A percentile compares a stretch with the other conserved stretches of the same genome.
Conservation (phyloP, 805 yeast genomes). For the Saturnispora ahearnii region DNA sequence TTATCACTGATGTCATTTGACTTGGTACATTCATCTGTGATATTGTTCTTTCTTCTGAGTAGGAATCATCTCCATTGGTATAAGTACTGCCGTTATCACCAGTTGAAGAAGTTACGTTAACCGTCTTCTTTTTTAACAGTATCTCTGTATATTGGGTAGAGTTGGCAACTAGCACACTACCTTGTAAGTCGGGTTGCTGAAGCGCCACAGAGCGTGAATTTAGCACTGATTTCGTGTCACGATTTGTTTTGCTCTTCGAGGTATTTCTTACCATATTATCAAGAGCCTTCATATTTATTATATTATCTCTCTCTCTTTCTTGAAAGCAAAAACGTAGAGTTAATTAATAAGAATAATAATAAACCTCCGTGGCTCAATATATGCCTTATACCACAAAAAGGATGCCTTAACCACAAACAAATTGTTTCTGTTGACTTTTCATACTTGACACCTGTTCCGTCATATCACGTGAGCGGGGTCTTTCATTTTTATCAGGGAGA, state of each 20-base stretch:
- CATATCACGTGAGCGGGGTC: not conserved
- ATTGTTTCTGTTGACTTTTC: not conserved
- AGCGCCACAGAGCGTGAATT: not conserved
- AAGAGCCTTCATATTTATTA: not conserved
- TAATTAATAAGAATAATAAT: not conserved
- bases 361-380: not conserved
- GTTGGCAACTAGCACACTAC: not conserved
- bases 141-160: not conserved
- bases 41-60: conserved; percentile 3
- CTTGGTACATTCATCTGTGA: conserved; percentile 3
- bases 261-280: not conserved
- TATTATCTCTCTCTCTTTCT: not conserved
- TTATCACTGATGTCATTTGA: conserved; percentile 21
- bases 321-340: not conserved
- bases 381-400: not conserved
- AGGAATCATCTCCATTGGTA: not conserved
- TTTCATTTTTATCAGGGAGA: not conserved
- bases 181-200: not conserved
- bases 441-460: not conserved
- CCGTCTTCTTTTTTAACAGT: too few relatives aligned
- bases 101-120: too few relatives aligned
- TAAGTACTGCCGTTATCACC: too few relatives aligned
- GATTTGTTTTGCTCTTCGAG: not conserved
- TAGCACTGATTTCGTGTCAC: not conserved
- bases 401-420: not conserved